phyloP scores from a whole-genome alignment of 768 basidiomycete genomes.

The Paxillus rubicundulus region DNA sequence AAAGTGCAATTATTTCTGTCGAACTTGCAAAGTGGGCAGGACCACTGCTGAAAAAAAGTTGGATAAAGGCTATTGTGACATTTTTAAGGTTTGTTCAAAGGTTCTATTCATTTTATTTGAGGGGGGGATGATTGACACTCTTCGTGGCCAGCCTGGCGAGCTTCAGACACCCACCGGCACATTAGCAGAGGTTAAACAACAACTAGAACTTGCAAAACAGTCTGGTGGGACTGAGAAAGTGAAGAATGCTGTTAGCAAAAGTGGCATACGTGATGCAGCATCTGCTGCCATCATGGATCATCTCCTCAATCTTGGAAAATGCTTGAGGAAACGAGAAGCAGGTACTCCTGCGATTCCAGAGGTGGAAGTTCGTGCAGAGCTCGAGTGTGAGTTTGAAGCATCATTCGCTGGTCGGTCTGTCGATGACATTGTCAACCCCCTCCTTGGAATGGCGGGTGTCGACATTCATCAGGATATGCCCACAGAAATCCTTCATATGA shows the following conservation, averaged over 20 bases:
- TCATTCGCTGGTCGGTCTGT: conserved; percentile 5
- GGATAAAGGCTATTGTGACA: conserved; percentile 21
- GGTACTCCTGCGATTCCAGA: conserved; percentile 4
- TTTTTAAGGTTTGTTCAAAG: conserved; percentile 14
- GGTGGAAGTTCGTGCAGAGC: too few relatives aligned
- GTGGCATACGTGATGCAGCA: conserved; percentile 32
- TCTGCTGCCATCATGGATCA: conserved; percentile 32
- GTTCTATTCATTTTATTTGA: background rate
- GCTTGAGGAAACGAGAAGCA: background rate
- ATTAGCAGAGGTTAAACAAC: conserved; percentile 1
- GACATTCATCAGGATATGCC: conserved; percentile 32
- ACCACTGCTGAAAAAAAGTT: conserved; percentile 17
- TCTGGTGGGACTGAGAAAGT: conserved; percentile 14
- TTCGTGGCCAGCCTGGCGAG: background rate
- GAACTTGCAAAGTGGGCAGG: conserved; percentile 30
- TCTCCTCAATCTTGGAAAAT: too few relatives aligned
- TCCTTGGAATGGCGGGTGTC: conserved; percentile 14
- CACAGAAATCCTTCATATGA: conserved; percentile 31
- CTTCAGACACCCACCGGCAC: background rate
- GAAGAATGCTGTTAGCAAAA: conserved; percentile 28
- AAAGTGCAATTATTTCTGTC: conserved; percentile 31
- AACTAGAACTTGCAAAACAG: conserved; percentile 3
- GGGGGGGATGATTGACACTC: background rate
- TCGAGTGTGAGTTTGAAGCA: conserved; percentile 1
- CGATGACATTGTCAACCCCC: background rate